These are phyloP conservation scores for Persicaria maculosa DNA, from an alignment of 148 eudicot genomes.

Conservation along the genomic window DNA sequence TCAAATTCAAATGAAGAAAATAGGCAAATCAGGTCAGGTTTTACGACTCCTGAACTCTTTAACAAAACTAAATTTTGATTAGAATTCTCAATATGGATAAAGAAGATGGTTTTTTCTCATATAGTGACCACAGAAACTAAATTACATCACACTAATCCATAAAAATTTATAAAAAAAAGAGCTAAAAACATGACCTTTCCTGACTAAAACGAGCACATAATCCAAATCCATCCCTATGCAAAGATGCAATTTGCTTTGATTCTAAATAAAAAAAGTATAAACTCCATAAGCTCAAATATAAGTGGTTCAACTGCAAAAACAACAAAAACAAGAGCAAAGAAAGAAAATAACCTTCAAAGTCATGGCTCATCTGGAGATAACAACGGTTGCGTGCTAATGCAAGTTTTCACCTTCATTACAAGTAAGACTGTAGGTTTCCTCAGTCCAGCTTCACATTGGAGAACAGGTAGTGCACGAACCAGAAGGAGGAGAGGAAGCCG, in stretches of 20 bases:
- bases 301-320: neutral
- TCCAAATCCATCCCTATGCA: neutral
- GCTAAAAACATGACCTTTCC: neutral
- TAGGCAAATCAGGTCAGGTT: neutral
- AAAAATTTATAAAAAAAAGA: neutral
- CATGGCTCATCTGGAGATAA: neutral
- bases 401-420: neutral
- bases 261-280: neutral
- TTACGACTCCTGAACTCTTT: too few relatives aligned
- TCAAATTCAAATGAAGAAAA: neutral
- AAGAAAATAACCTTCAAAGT: neutral
- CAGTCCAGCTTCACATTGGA: conserved; percentile 76
- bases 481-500: conserved; percentile 77
- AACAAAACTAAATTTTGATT: too few relatives aligned
- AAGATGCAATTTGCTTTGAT: neutral
- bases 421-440: conserved; percentile 12
- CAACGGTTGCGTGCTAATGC: neutral
- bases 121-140: neutral
- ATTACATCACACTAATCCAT: neutral
- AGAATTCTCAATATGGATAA: neutral
- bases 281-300: neutral
- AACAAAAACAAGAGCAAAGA: neutral
- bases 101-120: neutral
- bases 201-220: too few relatives aligned
- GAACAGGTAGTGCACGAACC: conserved; percentile 84